Conservation (phyloP, 352 stramenopile genomes). For the Pythium myriotylum region DNA sequence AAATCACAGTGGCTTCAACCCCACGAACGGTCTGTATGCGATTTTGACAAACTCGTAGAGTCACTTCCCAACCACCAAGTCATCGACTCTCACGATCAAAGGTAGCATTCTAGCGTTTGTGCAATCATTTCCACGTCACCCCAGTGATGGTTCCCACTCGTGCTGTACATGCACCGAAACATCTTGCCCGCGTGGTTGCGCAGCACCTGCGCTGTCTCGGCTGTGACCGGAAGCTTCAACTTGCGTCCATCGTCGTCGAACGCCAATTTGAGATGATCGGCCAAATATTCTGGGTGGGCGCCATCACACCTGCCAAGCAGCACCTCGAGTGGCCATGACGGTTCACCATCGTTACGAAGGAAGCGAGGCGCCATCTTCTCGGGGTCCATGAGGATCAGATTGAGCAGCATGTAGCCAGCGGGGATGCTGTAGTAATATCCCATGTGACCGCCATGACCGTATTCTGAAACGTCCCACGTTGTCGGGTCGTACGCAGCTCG, state of each 20-base stretch:
- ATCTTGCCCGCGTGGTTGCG: constrained; percentile 32
- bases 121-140: background rate
- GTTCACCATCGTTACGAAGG: background rate
- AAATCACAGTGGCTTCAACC: no score
- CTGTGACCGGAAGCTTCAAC: constrained; percentile 25
- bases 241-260: background rate
- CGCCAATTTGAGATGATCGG: background rate
- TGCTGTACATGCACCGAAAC: constrained; percentile 34
- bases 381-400: background rate
- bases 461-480: constrained; percentile 1
- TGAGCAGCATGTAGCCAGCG: constrained; percentile 1
- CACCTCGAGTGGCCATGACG: background rate
- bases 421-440: constrained; percentile 1
- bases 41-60: no score
- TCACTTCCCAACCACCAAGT: no score
- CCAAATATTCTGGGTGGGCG: background rate
- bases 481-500: background rate
- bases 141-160: constrained; percentile 24
- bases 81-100: no score
- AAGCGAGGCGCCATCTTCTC: background rate
- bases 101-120: background rate
- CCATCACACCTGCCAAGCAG: constrained; percentile 1
- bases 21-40: no score
- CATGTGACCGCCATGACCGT: background rate
- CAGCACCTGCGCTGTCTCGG: constrained; percentile 23